phyloP scores from a whole-genome alignment of 1,284 basidiomycete genomes.

The Anthracocystis panici-leucophaei region DNA sequence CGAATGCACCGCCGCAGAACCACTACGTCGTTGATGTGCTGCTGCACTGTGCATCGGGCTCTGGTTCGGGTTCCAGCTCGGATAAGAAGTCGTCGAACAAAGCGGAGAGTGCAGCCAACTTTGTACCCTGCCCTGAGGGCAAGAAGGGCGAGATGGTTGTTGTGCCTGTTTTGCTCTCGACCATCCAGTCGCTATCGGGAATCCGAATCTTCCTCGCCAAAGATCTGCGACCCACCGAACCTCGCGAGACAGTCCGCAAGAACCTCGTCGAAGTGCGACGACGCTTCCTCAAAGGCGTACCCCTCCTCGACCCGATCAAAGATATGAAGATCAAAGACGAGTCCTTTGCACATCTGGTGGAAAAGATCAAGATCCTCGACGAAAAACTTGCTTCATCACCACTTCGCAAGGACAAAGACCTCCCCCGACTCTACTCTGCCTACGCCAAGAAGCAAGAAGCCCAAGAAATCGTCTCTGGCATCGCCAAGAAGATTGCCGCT shows the following conservation, averaged over 20 bases:
- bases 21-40: slow-evolving; percentile 96
- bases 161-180: slow-evolving; percentile 88
- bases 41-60: slow-evolving; percentile 81
- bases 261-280: slow-evolving; percentile 88
- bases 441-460: slow-evolving; percentile 83
- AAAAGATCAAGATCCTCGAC: slow-evolving; percentile 63
- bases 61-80: slow-evolving; percentile 56
- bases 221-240: slow-evolving; percentile 82
- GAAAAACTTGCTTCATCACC: slow-evolving; percentile 46
- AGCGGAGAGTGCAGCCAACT: slow-evolving; percentile 27
- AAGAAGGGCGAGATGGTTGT: slow-evolving; percentile 77
- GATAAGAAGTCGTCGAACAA: slow-evolving; percentile 30
- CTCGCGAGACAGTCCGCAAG: slow-evolving; percentile 87
- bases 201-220: slow-evolving; percentile 90
- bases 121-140: slow-evolving; percentile 49
- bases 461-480: slow-evolving; percentile 78
- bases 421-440: slow-evolving; percentile 81
- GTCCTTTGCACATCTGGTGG: slow-evolving; percentile 82
- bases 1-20: slow-evolving; percentile 82
- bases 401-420: slow-evolving; percentile 74
- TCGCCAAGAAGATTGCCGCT: slow-evolving; percentile 86
- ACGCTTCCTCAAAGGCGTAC: slow-evolving; percentile 86
- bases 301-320: slow-evolving; percentile 88
- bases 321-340: slow-evolving; percentile 98
- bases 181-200: slow-evolving; percentile 86